Evolutionary conservation across 306 rosid species (phyloP).

Genomic region (Ochetophila trinervis): DNA sequence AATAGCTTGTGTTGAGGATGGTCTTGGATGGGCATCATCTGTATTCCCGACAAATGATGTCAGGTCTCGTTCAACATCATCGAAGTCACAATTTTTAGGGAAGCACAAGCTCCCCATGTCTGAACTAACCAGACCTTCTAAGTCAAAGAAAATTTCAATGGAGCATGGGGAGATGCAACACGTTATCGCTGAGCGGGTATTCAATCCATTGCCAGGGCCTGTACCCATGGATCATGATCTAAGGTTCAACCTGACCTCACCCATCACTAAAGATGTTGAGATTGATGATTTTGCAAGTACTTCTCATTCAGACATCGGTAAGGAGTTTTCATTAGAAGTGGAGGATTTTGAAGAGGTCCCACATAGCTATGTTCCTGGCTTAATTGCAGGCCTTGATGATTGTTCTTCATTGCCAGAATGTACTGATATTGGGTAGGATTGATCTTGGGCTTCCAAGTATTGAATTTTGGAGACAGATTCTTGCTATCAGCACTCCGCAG

Average conservation of each 20-base stretch:
- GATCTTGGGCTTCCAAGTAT: constrained; percentile 16
- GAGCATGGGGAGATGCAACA: constrained; percentile 51
- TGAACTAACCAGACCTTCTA: constrained; percentile 53
- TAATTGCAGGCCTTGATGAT: constrained; percentile 64
- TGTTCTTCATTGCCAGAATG: constrained; percentile 45
- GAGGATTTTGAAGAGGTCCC: constrained; percentile 40
- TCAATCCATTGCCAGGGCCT: constrained; percentile 31
- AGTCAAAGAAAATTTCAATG: constrained; percentile 50
- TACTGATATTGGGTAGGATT: constrained; percentile 55
- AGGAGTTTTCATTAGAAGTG: constrained; percentile 33
- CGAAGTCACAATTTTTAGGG: constrained; percentile 66
- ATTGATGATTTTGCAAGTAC: constrained; percentile 25
- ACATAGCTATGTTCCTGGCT: constrained; percentile 44
- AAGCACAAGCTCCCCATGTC: constrained; percentile 60
- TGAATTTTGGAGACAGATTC: constrained; percentile 20
- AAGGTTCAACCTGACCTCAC: constrained; percentile 35
- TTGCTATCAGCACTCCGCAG: not conserved
- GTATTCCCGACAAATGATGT: constrained; percentile 64
- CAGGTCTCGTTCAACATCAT: constrained; percentile 51
- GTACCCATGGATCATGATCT: constrained; percentile 32
- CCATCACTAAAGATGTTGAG: constrained; percentile 28
- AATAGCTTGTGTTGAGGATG: constrained; percentile 65
- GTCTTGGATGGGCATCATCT: constrained; percentile 78
- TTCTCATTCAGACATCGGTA: constrained; percentile 27
- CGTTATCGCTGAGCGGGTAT: constrained; percentile 35